phyloP scores from a whole-genome alignment of 768 basidiomycete species.

The Tulasnella sp. region DNA sequence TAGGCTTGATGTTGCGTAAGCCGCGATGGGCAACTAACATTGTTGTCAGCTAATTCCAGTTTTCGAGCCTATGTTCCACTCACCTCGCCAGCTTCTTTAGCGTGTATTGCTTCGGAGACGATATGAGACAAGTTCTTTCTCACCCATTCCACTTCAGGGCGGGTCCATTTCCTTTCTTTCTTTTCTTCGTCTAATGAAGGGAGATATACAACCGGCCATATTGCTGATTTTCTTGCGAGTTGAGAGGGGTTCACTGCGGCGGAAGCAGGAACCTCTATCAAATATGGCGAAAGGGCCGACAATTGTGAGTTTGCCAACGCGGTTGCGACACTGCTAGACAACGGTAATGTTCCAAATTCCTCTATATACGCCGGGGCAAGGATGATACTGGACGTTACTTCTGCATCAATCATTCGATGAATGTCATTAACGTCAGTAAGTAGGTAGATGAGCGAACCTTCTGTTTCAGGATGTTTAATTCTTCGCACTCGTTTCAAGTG shows the following conservation, averaged over 20 bases:
- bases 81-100: constrained; percentile 47
- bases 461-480: background rate
- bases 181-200: constrained; percentile 49
- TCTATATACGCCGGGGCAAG: constrained; percentile 16
- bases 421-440: no score
- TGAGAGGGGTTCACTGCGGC: constrained; percentile 58
- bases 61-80: constrained; percentile 16
- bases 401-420: no score
- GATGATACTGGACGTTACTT: constrained; percentile 16
- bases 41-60: background rate
- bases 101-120: constrained; percentile 37
- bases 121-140: constrained; percentile 47
- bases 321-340: no score
- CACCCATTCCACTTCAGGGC: constrained; percentile 60
- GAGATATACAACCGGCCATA: constrained; percentile 81
- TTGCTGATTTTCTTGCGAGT: constrained; percentile 45
- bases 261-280: constrained; percentile 46
- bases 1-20: constrained; percentile 54
- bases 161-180: constrained; percentile 46
- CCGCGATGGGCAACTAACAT: constrained; percentile 58
- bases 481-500: constrained; percentile 69
- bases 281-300: no score
- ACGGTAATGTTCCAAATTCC: no score
- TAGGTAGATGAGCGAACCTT: background rate
- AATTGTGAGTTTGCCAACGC: no score